Percentiles rank a stretch among this genome's conserved stretches.
These are phyloP conservation scores for Podaxis sp. DNA, from an alignment of 768 basidiomycete genomes.

Conservation along the genomic window DNA sequence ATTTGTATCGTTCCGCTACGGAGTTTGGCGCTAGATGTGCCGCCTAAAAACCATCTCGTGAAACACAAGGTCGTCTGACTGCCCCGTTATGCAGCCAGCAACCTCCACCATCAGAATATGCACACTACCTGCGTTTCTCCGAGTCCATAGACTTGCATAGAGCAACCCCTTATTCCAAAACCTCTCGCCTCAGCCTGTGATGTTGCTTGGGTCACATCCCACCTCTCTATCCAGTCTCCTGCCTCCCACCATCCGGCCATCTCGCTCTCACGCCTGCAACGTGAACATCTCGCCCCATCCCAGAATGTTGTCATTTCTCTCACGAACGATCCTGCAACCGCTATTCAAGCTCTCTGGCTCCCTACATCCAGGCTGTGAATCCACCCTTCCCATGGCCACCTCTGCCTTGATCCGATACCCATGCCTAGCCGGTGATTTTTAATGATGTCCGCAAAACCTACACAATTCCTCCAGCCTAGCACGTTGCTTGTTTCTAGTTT, in stretches of 20 bases:
- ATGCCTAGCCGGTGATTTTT: not conserved
- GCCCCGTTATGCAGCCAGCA: not conserved
- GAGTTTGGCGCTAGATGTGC: not conserved
- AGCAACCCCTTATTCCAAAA: not conserved
- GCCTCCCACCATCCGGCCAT: slow-evolving; percentile 18
- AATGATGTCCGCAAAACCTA: slow-evolving; percentile 6
- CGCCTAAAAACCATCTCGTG: not conserved
- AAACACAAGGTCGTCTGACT: slow-evolving; percentile 3
- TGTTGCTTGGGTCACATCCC: not conserved
- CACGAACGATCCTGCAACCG: slow-evolving; percentile 16
- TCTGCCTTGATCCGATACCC: slow-evolving; percentile 8
- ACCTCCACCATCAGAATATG: not conserved
- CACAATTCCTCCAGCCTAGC: not conserved
- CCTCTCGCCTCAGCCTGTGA: not conserved
- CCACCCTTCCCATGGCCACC: slow-evolving; percentile 1
- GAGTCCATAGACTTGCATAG: not conserved
- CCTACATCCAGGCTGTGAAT: slow-evolving; percentile 2
- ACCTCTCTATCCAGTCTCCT: slow-evolving; percentile 11
- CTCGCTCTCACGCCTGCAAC: slow-evolving; percentile 19
- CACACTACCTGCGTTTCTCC: slow-evolving; percentile 2
- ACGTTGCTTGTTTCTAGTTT: not conserved
- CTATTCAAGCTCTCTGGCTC: not conserved
- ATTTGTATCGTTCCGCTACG: not conserved
- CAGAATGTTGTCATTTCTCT: slow-evolving; percentile 15
- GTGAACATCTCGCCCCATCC: slow-evolving; percentile 11